Conservation (phyloP, 139 green algal genomes). For the Pycnococcus provasolii region DNA sequence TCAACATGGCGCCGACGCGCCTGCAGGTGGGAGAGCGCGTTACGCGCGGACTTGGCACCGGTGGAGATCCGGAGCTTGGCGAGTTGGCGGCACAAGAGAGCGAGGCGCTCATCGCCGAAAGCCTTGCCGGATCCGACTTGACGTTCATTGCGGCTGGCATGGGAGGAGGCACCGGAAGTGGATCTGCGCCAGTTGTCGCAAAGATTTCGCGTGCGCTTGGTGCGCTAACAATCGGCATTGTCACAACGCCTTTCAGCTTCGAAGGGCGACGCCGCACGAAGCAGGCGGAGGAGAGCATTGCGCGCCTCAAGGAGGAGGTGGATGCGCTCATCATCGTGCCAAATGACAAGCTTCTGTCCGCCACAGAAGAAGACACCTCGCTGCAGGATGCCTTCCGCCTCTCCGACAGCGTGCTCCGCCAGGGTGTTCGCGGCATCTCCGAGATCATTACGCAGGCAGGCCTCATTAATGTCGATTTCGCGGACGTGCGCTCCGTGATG, state of each 20-base stretch:
- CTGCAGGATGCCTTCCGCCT: conserved; percentile 89
- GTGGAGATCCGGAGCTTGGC: conserved; percentile 81
- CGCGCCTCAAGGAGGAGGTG: conserved; percentile 57
- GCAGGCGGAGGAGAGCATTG: conserved; percentile 60
- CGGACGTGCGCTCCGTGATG: conserved; percentile 94
- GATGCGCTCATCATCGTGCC: conserved; percentile 83
- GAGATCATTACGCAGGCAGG: conserved; percentile 95
- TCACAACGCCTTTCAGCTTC: conserved; percentile 90
- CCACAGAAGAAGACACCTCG: conserved; percentile 62
- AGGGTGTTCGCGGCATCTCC: conserved; percentile 89
- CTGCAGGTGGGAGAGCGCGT: conserved; percentile 82
- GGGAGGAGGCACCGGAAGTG: conserved; percentile 82
- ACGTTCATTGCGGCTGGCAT: conserved; percentile 91
- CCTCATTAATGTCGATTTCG: conserved; percentile 98
- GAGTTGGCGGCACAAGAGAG: conserved; percentile 78
- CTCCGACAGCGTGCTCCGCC: conserved; percentile 89
- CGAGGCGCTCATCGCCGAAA: conserved; percentile 50
- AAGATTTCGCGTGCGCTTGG: conserved; percentile 58
- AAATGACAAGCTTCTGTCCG: conserved; percentile 81
- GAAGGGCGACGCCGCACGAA: conserved; percentile 53
- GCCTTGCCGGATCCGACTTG: conserved; percentile 59
- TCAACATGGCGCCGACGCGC: conserved; percentile 67
- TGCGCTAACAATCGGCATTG: conserved; percentile 79
- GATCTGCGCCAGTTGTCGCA: conserved; percentile 79
- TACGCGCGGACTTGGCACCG: conserved; percentile 80